These are phyloP conservation scores for Abrus pulchellus DNA, from an alignment of 306 rosid genomes.

Conservation along the genomic window DNA sequence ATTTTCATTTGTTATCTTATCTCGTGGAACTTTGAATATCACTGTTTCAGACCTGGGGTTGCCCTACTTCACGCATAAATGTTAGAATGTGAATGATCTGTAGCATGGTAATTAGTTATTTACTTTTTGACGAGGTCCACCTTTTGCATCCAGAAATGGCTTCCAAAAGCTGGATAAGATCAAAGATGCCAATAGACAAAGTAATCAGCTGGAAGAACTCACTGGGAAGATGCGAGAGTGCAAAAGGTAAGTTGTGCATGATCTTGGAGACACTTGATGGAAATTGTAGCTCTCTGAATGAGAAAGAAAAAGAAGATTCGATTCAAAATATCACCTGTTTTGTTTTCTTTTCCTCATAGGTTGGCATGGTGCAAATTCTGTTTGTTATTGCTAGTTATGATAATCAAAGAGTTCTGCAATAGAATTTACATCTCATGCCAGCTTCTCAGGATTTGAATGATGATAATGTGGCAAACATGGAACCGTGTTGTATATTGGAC, in stretches of 20 bases:
- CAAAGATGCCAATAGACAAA: constrained; percentile 92
- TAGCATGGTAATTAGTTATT: constrained; percentile 2
- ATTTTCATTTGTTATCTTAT: neutral
- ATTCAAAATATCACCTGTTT: constrained; percentile 27
- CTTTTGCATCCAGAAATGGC: constrained; percentile 79
- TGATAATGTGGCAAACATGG: constrained; percentile 2
- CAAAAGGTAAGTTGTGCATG: constrained; percentile 68
- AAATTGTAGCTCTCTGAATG: constrained; percentile 3
- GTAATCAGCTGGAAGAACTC: constrained; percentile 95
- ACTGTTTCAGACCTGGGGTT: neutral
- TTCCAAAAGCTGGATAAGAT: constrained; percentile 96
- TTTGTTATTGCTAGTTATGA: constrained; percentile 25
- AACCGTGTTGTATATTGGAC: constrained; percentile 8
- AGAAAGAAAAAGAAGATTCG: constrained; percentile 40
- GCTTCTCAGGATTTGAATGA: constrained; percentile 32
- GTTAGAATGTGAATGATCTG: constrained; percentile 41
- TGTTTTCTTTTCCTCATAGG: neutral
- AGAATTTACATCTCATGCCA: constrained; percentile 19
- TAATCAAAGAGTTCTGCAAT: neutral
- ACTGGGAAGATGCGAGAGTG: constrained; percentile 96
- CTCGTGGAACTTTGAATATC: constrained; percentile 11
- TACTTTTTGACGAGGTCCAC: constrained; percentile 27
- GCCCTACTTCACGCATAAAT: constrained; percentile 19
- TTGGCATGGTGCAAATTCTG: neutral
- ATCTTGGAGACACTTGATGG: constrained; percentile 26